A percentile compares a stretch with the other conserved stretches of the same genome.
phyloP scores from a whole-genome alignment of 345 rosid species.

The Salix koriyanagi region DNA sequence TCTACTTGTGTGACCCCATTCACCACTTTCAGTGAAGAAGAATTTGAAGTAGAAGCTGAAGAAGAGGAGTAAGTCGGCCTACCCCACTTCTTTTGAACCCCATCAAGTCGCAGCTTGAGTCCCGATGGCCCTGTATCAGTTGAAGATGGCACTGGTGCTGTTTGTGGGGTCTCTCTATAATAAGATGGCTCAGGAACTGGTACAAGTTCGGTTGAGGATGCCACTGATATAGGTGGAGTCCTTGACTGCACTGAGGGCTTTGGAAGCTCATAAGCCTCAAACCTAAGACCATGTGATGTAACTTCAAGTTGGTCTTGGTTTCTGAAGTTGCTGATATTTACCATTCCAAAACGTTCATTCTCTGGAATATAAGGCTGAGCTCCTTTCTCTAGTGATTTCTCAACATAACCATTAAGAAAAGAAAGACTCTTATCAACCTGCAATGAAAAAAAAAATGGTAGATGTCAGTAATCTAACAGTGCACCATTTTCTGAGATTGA shows the following conservation, averaged over 20 bases:
- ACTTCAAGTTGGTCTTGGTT: constrained; percentile 59
- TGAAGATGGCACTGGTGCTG: constrained; percentile 38
- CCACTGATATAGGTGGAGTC: constrained; percentile 38
- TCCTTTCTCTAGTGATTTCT: constrained; percentile 70
- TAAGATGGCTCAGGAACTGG: constrained; percentile 66
- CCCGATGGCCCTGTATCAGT: constrained; percentile 55
- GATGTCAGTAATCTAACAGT: neutral
- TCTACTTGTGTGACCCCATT: constrained; percentile 47
- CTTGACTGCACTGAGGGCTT: constrained; percentile 47
- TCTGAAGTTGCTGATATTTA: constrained; percentile 45
- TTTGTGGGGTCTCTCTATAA: constrained; percentile 47
- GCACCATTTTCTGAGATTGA: neutral
- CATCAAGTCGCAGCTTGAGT: constrained; percentile 84
- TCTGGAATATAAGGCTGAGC: constrained; percentile 81
- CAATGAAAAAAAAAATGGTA: constrained; percentile 8
- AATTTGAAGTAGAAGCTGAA: constrained; percentile 43
- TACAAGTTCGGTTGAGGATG: constrained; percentile 60
- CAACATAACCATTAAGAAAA: constrained; percentile 67
- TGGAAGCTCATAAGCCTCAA: constrained; percentile 95
- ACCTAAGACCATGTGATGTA: constrained; percentile 71
- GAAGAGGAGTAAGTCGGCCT: constrained; percentile 53
- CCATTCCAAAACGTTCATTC: constrained; percentile 58
- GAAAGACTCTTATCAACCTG: constrained; percentile 82
- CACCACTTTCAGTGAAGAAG: constrained; percentile 45
- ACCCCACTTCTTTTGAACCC: constrained; percentile 97